Evolutionary conservation across 1,284 basidiomycete genomes (phyloP), one percentile per base, ranked within the genome.

Genomic region (Austropuccinia psidii): DNA sequence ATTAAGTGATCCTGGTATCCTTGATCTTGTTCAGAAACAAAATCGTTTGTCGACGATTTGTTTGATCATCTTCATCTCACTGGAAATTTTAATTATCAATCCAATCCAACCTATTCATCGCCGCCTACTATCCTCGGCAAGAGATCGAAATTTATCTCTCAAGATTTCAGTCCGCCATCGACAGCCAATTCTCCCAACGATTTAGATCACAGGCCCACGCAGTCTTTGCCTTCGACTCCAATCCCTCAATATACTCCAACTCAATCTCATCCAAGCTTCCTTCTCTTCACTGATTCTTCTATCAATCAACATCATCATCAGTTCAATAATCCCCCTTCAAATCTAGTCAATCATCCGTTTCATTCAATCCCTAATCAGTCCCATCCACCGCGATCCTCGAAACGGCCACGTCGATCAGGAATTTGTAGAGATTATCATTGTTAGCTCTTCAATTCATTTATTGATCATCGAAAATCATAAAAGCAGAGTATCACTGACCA

Each of bases 231-330:
- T 21, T 57, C 67, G 29, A 39, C 54, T 31, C 67, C 57, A 24
- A 72, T 72, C 55, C 68, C 68, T 50, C 68, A 72, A 50, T 72
- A 72, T 41, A 72, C 68, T n/a, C 68, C 68, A n/a, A 72, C 68
- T 35, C 68, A 72, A 33, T 61, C 57, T 47, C 68, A 72, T 61
- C 68, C 68, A 21, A 72, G 68, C 47, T 72, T 72, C 39, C 55
- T 72, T 27, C 68, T 47, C 35, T 72, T 49, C 43, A 55, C 68
- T 27, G 43, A 61, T 24, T 31, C 29, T 33, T 33, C 19, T 35
- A 49, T 45, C 24, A 61, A 37, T 47, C 68, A 33, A 11, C 45
- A 54, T 19, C 37, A 50, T 4, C 31, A 61, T 45, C 45, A 31
- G 3, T 33, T 33, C 37, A 39, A 21, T 19, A 5, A 58, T 45